Evolutionary conservation across 768 basidiomycete species (phyloP).

Genomic region (Lactarius sp.): DNA sequence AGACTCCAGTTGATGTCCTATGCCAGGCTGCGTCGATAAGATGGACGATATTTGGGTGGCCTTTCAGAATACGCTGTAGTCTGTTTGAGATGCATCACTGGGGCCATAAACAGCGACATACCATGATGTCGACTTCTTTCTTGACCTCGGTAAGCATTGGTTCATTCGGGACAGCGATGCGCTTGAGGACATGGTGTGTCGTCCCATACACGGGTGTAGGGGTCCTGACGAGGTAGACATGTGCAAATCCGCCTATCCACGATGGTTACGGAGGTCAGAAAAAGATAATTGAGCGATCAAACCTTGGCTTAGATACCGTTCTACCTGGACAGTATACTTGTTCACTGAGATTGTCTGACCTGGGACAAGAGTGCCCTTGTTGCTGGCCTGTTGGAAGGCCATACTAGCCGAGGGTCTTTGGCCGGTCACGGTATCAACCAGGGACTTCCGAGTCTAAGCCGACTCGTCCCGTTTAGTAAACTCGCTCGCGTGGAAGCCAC

Average conservation of each 20-base stretch:
- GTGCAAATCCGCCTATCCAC: conserved; percentile 85
- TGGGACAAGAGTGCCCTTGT: conserved; percentile 66
- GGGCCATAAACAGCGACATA: conserved; percentile 35
- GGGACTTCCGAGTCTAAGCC: not conserved
- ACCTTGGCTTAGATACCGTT: conserved; percentile 96
- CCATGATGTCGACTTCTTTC: conserved; percentile 99
- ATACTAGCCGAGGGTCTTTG: conserved; percentile 32
- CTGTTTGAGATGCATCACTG: conserved; percentile 15
- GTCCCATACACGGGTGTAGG: conserved; percentile 83
- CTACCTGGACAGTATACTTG: conserved; percentile 85
- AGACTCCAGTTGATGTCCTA: conserved; percentile 72
- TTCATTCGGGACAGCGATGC: conserved; percentile 90
- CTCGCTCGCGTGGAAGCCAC: conserved; percentile 8
- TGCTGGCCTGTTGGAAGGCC: conserved; percentile 47
- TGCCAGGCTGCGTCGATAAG: conserved; percentile 95
- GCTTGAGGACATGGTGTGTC: conserved; percentile 93
- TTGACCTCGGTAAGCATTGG: conserved; percentile 88
- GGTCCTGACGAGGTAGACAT: conserved; percentile 93
- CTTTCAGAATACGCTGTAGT: conserved; percentile 74
- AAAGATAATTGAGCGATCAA: conserved; percentile 26
- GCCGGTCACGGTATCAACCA: not conserved
- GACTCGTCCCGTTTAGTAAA: conserved; percentile 14
- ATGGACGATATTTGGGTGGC: conserved; percentile 93
- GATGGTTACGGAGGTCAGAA: conserved; percentile 15
- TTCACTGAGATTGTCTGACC: conserved; percentile 90